A percentile compares a stretch with the other conserved stretches of the same genome.
Conservation (phyloP, 2,329 filamentous ascomycete species). For the Exutisphaerella laricina region DNA sequence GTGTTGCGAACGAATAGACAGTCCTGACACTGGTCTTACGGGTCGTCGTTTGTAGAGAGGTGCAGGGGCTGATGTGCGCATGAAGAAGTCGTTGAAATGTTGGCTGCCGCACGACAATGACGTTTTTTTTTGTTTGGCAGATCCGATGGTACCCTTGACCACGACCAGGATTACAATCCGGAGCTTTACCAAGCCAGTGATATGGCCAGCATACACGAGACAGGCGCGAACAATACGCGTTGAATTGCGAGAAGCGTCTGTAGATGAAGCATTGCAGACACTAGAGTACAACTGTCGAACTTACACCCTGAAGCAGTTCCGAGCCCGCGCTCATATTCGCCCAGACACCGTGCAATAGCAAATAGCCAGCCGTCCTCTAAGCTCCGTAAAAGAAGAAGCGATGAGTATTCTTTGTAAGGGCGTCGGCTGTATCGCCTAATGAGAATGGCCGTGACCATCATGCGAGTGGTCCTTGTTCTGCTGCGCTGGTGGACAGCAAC, state of each 20-base stretch:
- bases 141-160: too few relatives aligned
- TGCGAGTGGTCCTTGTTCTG: constrained; percentile 12
- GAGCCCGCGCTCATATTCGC: not conserved
- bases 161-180: too few relatives aligned
- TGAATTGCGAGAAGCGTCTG: too few relatives aligned
- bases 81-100: too few relatives aligned
- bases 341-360: not conserved
- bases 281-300: not conserved
- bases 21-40: not conserved
- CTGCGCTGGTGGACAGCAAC: constrained; percentile 36
- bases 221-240: too few relatives aligned
- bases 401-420: not conserved
- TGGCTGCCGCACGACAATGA: too few relatives aligned
- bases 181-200: too few relatives aligned
- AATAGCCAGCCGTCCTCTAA: not conserved
- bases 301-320: not conserved
- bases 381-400: not conserved
- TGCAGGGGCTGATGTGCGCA: too few relatives aligned
- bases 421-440: constrained; percentile 7
- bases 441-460: constrained; percentile 16
- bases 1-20: not conserved
- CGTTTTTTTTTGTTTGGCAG: too few relatives aligned
- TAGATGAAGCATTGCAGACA: not conserved
- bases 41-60: too few relatives aligned
- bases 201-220: too few relatives aligned